Base-by-base conservation (phyloP, 1,284 basidiomycete genomes). In the Quambalaria eucalypti region DNA sequence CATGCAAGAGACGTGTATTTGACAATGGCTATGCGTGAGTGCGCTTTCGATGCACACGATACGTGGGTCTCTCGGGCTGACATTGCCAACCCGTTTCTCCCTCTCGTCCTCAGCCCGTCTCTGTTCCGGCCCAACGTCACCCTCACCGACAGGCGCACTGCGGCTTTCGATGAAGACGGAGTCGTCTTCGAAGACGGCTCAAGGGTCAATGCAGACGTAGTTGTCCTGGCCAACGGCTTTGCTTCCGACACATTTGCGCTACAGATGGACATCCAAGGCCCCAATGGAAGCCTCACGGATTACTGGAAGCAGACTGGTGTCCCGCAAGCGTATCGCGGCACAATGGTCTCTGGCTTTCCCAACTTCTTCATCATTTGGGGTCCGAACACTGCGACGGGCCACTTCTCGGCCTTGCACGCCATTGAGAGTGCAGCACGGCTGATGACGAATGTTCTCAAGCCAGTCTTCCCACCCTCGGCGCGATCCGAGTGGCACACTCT, bases 211-310 rank as follows among this genome's bases (percentile, higher is more conserved):
- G 71, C 72, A 1, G 72, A 74, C 31, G 69, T 73, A 16, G 73
- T 74, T 47, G 60, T 74, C 9, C 58, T 74, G 58, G 69, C 68
- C n/a, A 74, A 68, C 42, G 72, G 72, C 1, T 74, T 74, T 49
- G 54, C 57, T 19, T 57, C 66, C 7, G 55, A 58, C 26, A 51
- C 51, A 8, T 65, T 62, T 2, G 71, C 71, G 2, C 64, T 63
- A 51, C 71, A 71, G 2, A 62, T 74, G 60, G 52, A 53, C 49
- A 50, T 73, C 42, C 57, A 62, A 47, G 71, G 70, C 19, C 16
- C 21, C 12, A 30, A 40, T 2, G 49, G 60, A n/a, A n/a, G n/a
- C n/a, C 31, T 70, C n/a, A 59, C 56, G 25, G 62, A 68, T 28
- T 68, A 73, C 59, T 69, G 65, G 59, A 52, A 60, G 3, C 60